These are phyloP conservation scores for Mortierella sp. DNA, from an alignment of 371 early-diverging fungal species.

Conservation along the genomic window DNA sequence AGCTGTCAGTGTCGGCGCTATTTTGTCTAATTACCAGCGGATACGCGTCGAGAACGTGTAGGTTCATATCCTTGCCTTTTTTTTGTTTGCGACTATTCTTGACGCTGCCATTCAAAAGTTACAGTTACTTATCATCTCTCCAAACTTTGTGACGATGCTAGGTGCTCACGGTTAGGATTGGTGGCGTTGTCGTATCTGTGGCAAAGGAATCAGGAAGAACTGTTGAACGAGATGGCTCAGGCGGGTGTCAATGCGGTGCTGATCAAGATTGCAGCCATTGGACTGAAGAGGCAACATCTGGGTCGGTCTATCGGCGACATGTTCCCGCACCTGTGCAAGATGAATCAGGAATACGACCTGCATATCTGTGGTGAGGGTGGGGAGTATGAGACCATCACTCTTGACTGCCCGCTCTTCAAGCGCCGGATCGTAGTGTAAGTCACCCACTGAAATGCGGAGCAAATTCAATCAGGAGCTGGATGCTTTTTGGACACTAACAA, in stretches of 20 bases:
- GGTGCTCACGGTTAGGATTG: conserved; percentile 89
- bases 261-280: conserved; percentile 97
- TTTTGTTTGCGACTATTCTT: no score
- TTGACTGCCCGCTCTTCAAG: conserved; percentile 98
- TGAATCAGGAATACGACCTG: conserved; percentile 86
- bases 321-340: conserved; percentile 75
- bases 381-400: conserved; percentile 98
- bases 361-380: conserved; percentile 99
- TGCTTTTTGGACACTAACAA: background rate
- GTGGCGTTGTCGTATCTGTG: conserved; percentile 94
- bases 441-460: background rate
- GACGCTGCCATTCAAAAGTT: no score
- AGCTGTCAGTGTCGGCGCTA: conserved; percentile 98
- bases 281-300: conserved; percentile 77
- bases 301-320: conserved; percentile 87
- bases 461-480: background rate
- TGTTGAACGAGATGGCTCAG: conserved; percentile 96
- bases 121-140: background rate
- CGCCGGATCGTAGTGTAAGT: conserved; percentile 79
- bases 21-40: conserved; percentile 98
- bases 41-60: conserved; percentile 97
- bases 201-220: conserved; percentile 89
- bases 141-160: conserved; percentile 36
- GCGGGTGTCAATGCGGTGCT: conserved; percentile 87
- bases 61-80: background rate